Conservation (phyloP, 164 flowering plant genomes). For the Tetracentron sinense region DNA sequence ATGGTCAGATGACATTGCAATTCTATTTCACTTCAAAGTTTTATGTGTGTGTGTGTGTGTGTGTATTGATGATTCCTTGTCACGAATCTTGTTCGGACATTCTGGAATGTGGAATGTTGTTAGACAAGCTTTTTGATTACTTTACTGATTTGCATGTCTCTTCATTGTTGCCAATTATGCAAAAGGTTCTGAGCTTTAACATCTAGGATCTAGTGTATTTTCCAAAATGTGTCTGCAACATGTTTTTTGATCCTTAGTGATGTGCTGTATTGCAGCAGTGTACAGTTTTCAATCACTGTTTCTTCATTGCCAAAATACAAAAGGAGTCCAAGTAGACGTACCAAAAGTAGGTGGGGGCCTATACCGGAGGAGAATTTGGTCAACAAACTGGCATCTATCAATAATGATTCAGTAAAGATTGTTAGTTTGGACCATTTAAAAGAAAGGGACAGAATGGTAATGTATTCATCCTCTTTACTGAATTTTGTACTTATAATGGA, state of each 20-base stretch:
- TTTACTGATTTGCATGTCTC: neutral
- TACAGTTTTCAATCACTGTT: constrained; percentile 25
- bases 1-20: neutral
- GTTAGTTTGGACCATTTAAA: constrained; percentile 41
- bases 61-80: no score
- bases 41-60: neutral
- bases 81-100: no score
- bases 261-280: constrained; percentile 26
- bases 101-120: no score
- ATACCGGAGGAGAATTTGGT: constrained; percentile 59
- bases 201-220: neutral
- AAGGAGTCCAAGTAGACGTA: constrained; percentile 73
- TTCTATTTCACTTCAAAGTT: neutral
- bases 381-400: constrained; percentile 36
- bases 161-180: neutral
- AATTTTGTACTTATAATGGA: neutral
- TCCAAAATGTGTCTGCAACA: neutral
- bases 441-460: constrained; percentile 35
- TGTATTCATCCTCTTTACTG: neutral
- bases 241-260: neutral
- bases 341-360: constrained; percentile 99
- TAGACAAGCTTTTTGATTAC: neutral
- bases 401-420: constrained; percentile 37
- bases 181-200: neutral
- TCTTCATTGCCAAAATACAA: constrained; percentile 46